Evolutionary conservation across 2,329 filamentous ascomycete genomes (phyloP).

Genomic region (Chaetomium globosum): DNA sequence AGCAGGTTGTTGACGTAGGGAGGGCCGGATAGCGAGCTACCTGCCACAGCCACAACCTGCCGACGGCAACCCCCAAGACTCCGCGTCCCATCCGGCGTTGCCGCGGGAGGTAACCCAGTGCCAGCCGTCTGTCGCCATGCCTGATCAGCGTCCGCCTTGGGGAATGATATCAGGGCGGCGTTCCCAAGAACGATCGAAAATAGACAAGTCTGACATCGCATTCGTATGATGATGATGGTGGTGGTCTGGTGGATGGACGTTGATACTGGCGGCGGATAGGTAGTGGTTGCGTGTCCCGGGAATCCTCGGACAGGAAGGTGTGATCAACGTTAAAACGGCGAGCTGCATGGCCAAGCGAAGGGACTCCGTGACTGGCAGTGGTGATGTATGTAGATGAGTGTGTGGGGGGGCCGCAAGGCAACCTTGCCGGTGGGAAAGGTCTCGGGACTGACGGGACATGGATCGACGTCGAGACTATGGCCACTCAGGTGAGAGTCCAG

Average conservation of each 20-base stretch:
- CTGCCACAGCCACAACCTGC: slow-evolving; percentile 9
- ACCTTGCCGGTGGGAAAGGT: slow-evolving; percentile 23
- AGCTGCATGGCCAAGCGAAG: slow-evolving; percentile 1
- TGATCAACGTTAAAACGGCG: slow-evolving; percentile 19
- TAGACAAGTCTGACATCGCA: background rate
- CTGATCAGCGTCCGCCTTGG: background rate
- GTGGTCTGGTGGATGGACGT: background rate
- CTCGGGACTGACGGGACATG: slow-evolving; percentile 29
- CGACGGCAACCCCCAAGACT: background rate
- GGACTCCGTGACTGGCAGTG: background rate
- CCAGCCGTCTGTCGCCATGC: background rate
- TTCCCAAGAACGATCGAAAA: background rate
- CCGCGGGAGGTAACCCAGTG: background rate
- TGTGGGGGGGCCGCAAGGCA: background rate
- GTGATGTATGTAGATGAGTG: background rate
- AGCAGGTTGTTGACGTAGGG: background rate
- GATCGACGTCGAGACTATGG: slow-evolving; percentile 19
- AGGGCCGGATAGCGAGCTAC: slow-evolving; percentile 1
- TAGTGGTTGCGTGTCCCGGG: background rate
- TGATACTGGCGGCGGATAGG: background rate
- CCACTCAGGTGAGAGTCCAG: slow-evolving; percentile 13
- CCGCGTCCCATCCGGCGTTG: background rate
- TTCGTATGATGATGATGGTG: background rate
- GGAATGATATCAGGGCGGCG: background rate
- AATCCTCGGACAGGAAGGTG: slow-evolving; percentile 23